phyloP scores from a whole-genome alignment of 1,284 basidiomycete genomes.

The Xerocomus amazonicus region DNA sequence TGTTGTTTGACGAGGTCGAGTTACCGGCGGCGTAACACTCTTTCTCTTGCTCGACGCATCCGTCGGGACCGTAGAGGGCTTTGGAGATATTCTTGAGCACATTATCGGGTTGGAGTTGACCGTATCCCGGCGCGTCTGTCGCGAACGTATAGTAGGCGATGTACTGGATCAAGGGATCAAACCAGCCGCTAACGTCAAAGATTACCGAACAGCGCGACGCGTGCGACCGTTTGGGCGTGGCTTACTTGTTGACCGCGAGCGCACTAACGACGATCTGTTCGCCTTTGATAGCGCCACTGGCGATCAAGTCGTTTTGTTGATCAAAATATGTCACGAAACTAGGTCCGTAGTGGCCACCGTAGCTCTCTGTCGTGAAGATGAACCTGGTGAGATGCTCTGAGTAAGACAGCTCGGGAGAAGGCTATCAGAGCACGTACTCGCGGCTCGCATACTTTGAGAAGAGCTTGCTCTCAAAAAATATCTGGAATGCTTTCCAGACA shows the following conservation, averaged over 20 bases:
- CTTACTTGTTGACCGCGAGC: slow-evolving; percentile 52
- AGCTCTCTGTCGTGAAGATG: slow-evolving; percentile 63
- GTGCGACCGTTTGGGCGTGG: background rate
- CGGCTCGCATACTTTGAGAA: slow-evolving; percentile 57
- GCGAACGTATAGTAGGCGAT: slow-evolving; percentile 60
- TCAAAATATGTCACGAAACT: slow-evolving; percentile 64
- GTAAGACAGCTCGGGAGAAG: background rate
- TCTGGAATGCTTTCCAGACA: slow-evolving; percentile 64
- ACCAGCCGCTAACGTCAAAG: slow-evolving; percentile 51
- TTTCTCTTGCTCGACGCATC: slow-evolving; percentile 50
- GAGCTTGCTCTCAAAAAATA: slow-evolving; percentile 59
- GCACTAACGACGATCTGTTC: slow-evolving; percentile 44
- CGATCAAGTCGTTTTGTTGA: slow-evolving; percentile 58
- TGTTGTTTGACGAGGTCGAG: slow-evolving; percentile 39
- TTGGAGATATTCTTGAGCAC: slow-evolving; percentile 47
- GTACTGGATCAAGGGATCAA: slow-evolving; percentile 60
- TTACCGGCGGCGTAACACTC: slow-evolving; percentile 54
- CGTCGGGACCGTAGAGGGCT: slow-evolving; percentile 44
- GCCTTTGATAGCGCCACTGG: slow-evolving; percentile 43
- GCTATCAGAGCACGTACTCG: slow-evolving; percentile 40
- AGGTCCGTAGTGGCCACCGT: slow-evolving; percentile 67
- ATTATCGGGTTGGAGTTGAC: slow-evolving; percentile 48
- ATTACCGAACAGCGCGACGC: background rate
- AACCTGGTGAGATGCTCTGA: slow-evolving; percentile 38
- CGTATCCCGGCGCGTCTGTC: slow-evolving; percentile 60